Base-by-base conservation (phyloP, 345 rosid genomes). In the Rhodamnia argentea region DNA sequence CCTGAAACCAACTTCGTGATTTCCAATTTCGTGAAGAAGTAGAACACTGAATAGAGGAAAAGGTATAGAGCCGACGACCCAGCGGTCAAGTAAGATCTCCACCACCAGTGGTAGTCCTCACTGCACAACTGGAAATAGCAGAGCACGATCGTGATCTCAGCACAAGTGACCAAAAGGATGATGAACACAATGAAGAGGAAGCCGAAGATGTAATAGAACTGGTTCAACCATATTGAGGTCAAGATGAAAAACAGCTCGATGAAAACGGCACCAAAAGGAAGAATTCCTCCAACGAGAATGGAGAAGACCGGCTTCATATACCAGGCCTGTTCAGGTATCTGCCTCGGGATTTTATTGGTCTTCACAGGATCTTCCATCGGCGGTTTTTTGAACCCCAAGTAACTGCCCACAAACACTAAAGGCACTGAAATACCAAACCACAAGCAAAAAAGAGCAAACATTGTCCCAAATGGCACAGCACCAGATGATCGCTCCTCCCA, bases 401-500 rank as follows among this genome's bases (percentile, higher is more conserved):
- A 97, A 90, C 98, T 95, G 37, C 99, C 99, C 60, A 96, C 96
- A 81, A 97, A 97, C 86, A 93, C 99, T 87, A 97, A 91, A 81
- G 99, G 99, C 50, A 95, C 99, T 23, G 99, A 97, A 89, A 97
- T 97, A 56, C 99, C 98, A 60, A 97, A 97, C 99, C 99, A 97
- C 81, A 97, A 89, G 94, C 96, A 95, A 85, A 97, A 94, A 56
- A 96, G 96, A 84, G 98, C 98, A 89, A 96, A 93, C 99, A 97
- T 96, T 37, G 99, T 97, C 87, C 99, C 96, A 82, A 97, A 97
- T 0, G 99, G 99, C 70, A 97, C 95, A 32, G 99, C 98, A 76
- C 99, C 99, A 54, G 99, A 97, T 29, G 99, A 97, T 82, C 92
- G 92, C 90, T 97, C 99, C 83, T 97, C 98, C 98, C 98, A 97